These are phyloP conservation scores for Tagetes patula DNA, from an alignment of 129 eudicot species.

Conservation along the genomic window DNA sequence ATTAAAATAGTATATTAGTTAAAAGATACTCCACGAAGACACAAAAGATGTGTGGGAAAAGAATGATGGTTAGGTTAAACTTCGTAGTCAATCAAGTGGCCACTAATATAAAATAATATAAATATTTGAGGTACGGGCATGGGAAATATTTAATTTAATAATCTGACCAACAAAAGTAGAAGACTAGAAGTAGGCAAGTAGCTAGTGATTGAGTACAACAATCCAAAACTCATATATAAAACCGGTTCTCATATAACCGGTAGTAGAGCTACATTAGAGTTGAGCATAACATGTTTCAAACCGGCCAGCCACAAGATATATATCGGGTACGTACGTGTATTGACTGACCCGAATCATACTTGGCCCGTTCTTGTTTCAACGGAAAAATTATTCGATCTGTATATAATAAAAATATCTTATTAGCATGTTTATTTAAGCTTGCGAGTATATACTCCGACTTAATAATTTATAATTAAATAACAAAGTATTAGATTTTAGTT, in stretches of 20 bases:
- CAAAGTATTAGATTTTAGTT: no score
- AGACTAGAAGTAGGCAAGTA: not conserved
- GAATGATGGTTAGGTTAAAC: conserved; percentile 33
- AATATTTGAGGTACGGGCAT: not conserved
- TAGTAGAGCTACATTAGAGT: not conserved
- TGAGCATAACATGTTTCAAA: not conserved
- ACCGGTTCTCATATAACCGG: not conserved
- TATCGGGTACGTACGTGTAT: no score
- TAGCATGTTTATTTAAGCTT: no score
- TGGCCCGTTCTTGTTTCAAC: not conserved
- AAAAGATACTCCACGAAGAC: not conserved
- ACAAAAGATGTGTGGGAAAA: not conserved
- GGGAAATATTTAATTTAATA: conserved; percentile 1
- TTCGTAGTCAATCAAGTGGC: conserved; percentile 23
- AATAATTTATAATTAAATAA: no score
- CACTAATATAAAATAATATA: conserved; percentile 1
- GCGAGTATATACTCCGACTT: no score
- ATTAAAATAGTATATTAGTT: not conserved
- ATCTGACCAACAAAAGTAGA: not conserved
- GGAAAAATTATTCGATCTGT: no score
- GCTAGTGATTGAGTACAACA: not conserved
- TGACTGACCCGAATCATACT: no score
- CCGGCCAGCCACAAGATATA: not conserved
- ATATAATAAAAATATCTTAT: no score
- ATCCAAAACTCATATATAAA: no score